phyloP scores from a whole-genome alignment of 164 flowering plant species.

The Annona cherimola region DNA sequence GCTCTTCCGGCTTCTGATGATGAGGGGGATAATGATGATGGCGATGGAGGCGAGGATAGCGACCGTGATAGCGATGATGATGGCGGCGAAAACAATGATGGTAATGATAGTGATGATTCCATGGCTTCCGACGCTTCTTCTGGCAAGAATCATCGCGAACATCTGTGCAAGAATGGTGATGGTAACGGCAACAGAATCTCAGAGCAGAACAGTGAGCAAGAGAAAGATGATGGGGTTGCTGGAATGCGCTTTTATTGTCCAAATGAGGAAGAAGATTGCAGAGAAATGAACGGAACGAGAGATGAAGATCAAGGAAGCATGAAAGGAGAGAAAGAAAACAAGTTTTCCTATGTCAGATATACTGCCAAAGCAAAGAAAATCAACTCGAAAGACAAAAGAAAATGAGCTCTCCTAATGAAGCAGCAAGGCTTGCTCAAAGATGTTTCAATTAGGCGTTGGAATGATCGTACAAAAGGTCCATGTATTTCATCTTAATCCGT shows the following conservation, averaged over 20 bases:
- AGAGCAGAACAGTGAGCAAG: constrained; percentile 7
- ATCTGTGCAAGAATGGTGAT: constrained; percentile 12
- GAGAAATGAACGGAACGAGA: constrained; percentile 17
- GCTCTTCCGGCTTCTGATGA: constrained; percentile 16
- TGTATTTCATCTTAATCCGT: neutral
- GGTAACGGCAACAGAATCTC: constrained; percentile 6
- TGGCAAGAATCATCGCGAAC: constrained; percentile 40
- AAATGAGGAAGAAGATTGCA: constrained; percentile 23
- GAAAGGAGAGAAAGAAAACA: constrained; percentile 10
- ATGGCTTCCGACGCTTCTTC: constrained; percentile 94
- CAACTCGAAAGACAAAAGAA: constrained; percentile 9
- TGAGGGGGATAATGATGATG: constrained; percentile 18
- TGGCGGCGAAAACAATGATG: constrained; percentile 31
- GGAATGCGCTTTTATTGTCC: constrained; percentile 3
- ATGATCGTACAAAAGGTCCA: neutral
- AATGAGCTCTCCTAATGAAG: neutral
- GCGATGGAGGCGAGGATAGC: constrained; percentile 10
- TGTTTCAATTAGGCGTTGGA: neutral
- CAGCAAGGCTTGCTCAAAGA: neutral
- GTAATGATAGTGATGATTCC: constrained; percentile 50
- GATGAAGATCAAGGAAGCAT: neutral
- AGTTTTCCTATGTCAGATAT: constrained; percentile 19
- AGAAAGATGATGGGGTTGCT: constrained; percentile 3
- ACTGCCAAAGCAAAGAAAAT: constrained; percentile 29
- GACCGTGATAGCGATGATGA: constrained; percentile 12